Evolutionary conservation across 2,329 filamentous ascomycete species (phyloP).

Genomic region (Lecanoromycetidae sp.): DNA sequence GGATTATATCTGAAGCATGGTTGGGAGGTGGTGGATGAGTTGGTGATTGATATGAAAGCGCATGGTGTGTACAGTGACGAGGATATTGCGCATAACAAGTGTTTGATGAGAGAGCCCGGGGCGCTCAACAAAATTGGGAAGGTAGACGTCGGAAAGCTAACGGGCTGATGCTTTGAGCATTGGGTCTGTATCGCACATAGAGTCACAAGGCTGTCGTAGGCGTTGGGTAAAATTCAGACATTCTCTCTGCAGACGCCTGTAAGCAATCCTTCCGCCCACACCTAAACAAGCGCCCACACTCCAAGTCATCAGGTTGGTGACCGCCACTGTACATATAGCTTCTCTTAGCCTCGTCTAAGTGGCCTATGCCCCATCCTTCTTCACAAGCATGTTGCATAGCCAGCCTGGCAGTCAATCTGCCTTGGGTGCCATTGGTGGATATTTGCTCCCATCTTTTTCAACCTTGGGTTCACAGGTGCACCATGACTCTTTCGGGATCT

Average conservation of each 20-base stretch:
- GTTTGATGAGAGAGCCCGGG: constrained; percentile 11
- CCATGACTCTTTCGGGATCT: constrained; percentile 38
- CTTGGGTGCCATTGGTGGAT: constrained; percentile 17
- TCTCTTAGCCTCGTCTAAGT: neutral
- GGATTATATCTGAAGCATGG: constrained; percentile 12
- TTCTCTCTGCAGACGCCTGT: too few species aligned
- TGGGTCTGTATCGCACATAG: neutral
- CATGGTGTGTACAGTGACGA: constrained; percentile 21
- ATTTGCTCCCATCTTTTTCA: constrained; percentile 22
- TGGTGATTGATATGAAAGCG: constrained; percentile 23
- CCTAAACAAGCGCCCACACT: neutral
- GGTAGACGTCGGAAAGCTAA: neutral
- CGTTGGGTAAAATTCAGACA: neutral
- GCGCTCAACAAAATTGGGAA: neutral
- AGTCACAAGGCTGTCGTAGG: neutral
- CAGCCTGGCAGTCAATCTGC: constrained; percentile 16
- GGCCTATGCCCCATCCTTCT: constrained; percentile 6
- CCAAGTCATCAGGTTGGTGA: neutral
- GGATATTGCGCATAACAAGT: neutral
- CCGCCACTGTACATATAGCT: too few species aligned
- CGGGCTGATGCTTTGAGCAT: neutral
- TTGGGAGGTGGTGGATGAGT: constrained; percentile 13
- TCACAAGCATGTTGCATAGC: constrained; percentile 11
- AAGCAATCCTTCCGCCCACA: too few species aligned
- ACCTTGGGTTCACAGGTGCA: constrained; percentile 45